Base-by-base conservation (phyloP, 345 rosid genomes). In the Lepidium didymum region DNA sequence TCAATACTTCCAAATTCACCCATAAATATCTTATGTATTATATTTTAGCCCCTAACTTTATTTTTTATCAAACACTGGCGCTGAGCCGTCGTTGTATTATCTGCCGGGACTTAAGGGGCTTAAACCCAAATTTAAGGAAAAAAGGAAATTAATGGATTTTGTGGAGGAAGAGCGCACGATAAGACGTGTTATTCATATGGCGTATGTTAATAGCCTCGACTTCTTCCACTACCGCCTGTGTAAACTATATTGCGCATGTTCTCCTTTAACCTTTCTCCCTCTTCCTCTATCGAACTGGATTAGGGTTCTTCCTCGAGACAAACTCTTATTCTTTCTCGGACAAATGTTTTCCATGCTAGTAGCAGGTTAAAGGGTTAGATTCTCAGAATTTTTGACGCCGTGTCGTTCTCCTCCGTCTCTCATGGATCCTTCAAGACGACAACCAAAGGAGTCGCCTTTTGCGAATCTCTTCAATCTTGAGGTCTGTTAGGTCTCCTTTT, bases 381-480 rank as follows among this genome's bases (percentile, higher is more conserved):
- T 64, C 72, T 70, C 41, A 14, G 73, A 67, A 68, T 25, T 34
- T 41, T 54, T 51, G 15, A 15, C 71, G 56, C 68, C 14, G 36
- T 51, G 54, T 50, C 25, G 58, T 51, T 14, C 46, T 67, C 35
- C 19, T 52, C 23, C n/a, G 13, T 67, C 52, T 44, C 72, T 56
- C 73, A 94, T 94, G 99, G 96, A 94, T 79, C 81, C 83, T 53
- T 49, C 73, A 23, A 74, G 85, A 79, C 78, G 85, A 63, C 86
- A 75, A 38, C 47, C 86, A 5, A 85, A 77, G 79, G 88, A 83
- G 72, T 79, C 88, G 19, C 70, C 89, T 10, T 88, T 84, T 76
- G 77, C 96, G 58, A 81, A 74, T 77, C 97, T 95, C 78, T 95
- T 95, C 87, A 81, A 95, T 82, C 96, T 95, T 46, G 97, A 91